Percentiles rank a stretch among this genome's conserved stretches.
Conservation (phyloP, 106 monocot genomes). For the Vanilla planifolia region DNA sequence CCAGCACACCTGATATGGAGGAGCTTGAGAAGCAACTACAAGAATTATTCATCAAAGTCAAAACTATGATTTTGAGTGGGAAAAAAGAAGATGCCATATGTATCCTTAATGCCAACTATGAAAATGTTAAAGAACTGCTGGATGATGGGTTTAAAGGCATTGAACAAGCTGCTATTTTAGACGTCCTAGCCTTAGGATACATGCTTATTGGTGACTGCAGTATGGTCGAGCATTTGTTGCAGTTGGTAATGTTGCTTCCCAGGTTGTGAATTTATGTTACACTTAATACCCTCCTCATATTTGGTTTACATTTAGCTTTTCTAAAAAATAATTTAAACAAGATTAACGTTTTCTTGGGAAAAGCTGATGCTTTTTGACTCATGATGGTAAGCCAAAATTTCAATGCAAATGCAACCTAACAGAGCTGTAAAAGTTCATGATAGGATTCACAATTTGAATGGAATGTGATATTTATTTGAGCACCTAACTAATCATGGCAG, state of each 20-base stretch:
- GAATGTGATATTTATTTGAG: too few species aligned
- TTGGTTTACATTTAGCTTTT: background rate
- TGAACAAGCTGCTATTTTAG: constrained; percentile 78
- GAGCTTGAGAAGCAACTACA: constrained; percentile 57
- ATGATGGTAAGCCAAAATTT: too few species aligned
- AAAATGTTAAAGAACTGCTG: constrained; percentile 56
- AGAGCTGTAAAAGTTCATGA: too few species aligned
- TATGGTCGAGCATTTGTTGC: constrained; percentile 32
- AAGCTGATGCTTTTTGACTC: too few species aligned
- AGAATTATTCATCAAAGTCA: constrained; percentile 51
- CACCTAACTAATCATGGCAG: too few species aligned
- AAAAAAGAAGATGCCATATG: constrained; percentile 48
- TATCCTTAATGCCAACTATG: constrained; percentile 78
- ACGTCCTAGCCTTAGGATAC: constrained; percentile 72
- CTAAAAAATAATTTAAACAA: too few species aligned
- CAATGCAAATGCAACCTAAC: too few species aligned
- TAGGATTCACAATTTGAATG: too few species aligned
- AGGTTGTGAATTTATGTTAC: background rate
- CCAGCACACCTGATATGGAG: constrained; percentile 14
- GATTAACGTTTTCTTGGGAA: too few species aligned
- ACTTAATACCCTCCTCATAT: background rate
- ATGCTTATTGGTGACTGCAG: constrained; percentile 42
- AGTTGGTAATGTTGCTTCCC: constrained; percentile 43
- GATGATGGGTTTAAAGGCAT: constrained; percentile 45
- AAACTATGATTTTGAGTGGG: constrained; percentile 39